phyloP scores from a whole-genome alignment of 75 land plant genomes.

The Ceratopteris richardii region DNA sequence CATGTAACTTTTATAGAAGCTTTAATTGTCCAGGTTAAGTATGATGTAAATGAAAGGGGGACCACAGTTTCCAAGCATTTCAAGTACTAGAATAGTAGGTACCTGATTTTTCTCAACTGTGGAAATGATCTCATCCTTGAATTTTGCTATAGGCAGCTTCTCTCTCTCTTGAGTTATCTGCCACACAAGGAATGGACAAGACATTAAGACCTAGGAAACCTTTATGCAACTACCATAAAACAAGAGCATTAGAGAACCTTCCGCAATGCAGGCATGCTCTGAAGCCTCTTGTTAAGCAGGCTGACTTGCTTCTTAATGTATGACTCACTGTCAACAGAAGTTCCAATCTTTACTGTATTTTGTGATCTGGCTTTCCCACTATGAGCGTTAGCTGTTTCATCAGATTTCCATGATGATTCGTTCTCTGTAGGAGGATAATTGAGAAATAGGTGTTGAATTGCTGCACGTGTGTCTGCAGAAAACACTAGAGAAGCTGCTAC shows the following conservation, averaged over 20 bases:
- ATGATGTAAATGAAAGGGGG: background rate
- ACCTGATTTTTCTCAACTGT: constrained; percentile 77
- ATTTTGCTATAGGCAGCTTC: constrained; percentile 80
- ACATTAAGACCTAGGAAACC: background rate
- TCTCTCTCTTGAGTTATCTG: constrained; percentile 67
- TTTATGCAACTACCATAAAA: background rate
- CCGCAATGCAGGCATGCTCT: constrained; percentile 35
- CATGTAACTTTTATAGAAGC: background rate
- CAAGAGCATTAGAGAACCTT: constrained; percentile 37
- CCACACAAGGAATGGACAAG: background rate
- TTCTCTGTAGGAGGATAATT: constrained; percentile 64
- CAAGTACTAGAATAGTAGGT: background rate
- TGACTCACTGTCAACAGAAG: no score
- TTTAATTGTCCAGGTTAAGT: background rate
- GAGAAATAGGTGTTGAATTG: constrained; percentile 53
- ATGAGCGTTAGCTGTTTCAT: constrained; percentile 9
- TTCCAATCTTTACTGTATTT: no score
- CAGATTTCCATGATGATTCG: constrained; percentile 23
- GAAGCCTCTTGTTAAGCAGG: constrained; percentile 34
- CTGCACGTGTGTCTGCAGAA: constrained; percentile 49
- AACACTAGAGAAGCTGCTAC: constrained; percentile 32
- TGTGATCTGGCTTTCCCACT: constrained; percentile 13
- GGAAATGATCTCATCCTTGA: constrained; percentile 61
- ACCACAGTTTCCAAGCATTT: constrained; percentile 1
- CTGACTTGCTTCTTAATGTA: constrained; percentile 54